Conservation (phyloP, 2,329 filamentous ascomycete genomes). For the Exophiala bonariae region DNA sequence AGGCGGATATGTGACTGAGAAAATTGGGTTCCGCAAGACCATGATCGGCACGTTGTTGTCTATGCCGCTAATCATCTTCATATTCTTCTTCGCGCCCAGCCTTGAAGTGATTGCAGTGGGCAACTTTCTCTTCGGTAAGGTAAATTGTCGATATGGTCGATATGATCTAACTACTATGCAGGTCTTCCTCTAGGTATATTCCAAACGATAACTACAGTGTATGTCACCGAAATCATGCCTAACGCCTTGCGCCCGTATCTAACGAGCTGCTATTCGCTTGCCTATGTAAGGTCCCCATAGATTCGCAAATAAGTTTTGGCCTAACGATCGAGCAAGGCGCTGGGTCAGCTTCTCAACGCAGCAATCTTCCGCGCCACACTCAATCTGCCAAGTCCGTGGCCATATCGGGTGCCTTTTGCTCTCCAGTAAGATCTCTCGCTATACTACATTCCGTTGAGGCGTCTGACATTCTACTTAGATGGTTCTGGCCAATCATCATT, state of each 20-base stretch:
- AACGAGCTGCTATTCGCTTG: conserved; percentile 44
- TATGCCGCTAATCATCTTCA: conserved; percentile 38
- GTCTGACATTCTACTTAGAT: conserved; percentile 7
- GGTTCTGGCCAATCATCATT: conserved; percentile 27
- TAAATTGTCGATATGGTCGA: too few species aligned
- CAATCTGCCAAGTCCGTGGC: conserved; percentile 2
- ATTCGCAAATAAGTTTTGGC: conserved; percentile 53
- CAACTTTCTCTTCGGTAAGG: conserved; percentile 31
- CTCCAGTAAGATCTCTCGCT: conserved; percentile 18
- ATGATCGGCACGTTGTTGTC: conserved; percentile 58
- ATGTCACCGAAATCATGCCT: conserved; percentile 66
- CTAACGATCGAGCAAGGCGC: conserved; percentile 44
- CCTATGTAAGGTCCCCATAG: conserved; percentile 52
- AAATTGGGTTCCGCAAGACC: conserved; percentile 64
- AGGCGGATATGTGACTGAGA: conserved; percentile 66
- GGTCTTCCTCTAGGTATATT: conserved; percentile 53
- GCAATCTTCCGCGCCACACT: conserved; percentile 17
- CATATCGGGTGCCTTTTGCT: conserved; percentile 30
- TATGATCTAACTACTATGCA: neutral
- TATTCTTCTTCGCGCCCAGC: conserved; percentile 39
- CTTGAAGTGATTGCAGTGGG: conserved; percentile 33
- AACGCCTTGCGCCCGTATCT: conserved; percentile 57
- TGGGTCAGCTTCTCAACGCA: conserved; percentile 46
- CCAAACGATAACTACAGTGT: conserved; percentile 53
- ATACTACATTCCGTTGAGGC: neutral